phyloP scores from a whole-genome alignment of 768 basidiomycete genomes.

The Xerocomus brunneocitrinus region DNA sequence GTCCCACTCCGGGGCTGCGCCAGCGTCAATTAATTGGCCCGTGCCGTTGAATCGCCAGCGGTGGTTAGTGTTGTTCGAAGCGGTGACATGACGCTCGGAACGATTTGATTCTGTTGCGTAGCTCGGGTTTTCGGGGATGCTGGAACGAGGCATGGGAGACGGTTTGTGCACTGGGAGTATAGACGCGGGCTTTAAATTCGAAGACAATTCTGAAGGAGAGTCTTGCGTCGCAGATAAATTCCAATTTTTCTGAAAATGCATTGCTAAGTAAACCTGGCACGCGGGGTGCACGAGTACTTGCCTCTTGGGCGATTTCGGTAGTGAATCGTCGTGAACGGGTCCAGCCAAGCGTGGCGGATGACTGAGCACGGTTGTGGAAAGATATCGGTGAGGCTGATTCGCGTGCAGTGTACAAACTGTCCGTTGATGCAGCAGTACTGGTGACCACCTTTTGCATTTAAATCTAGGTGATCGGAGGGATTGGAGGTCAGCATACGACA shows the following conservation, averaged over 20 bases:
- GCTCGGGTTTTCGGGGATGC: constrained; percentile 18
- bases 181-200: constrained; percentile 28
- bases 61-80: constrained; percentile 34
- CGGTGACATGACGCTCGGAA: constrained; percentile 37
- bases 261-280: constrained; percentile 21
- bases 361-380: constrained; percentile 28
- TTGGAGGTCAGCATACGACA: constrained; percentile 15
- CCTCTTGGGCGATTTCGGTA: constrained; percentile 44
- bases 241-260: constrained; percentile 41
- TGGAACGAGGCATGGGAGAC: constrained; percentile 46
- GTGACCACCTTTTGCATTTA: constrained; percentile 72
- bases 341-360: constrained; percentile 42
- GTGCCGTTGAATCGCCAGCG: constrained; percentile 64
- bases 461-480: constrained; percentile 35
- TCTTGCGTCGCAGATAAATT: constrained; percentile 39
- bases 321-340: constrained; percentile 35
- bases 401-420: constrained; percentile 34
- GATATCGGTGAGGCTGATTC: constrained; percentile 33
- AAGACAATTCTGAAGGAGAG: constrained; percentile 32
- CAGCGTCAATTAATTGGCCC: constrained; percentile 58
- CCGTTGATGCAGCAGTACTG: constrained; percentile 42
- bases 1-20: constrained; percentile 58
- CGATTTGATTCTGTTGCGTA: constrained; percentile 24
- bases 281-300: constrained; percentile 28
- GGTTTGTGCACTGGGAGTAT: constrained; percentile 37